These are phyloP conservation scores for Boletus rex-veris DNA, from an alignment of 768 basidiomycete species.

Conservation along the genomic window DNA sequence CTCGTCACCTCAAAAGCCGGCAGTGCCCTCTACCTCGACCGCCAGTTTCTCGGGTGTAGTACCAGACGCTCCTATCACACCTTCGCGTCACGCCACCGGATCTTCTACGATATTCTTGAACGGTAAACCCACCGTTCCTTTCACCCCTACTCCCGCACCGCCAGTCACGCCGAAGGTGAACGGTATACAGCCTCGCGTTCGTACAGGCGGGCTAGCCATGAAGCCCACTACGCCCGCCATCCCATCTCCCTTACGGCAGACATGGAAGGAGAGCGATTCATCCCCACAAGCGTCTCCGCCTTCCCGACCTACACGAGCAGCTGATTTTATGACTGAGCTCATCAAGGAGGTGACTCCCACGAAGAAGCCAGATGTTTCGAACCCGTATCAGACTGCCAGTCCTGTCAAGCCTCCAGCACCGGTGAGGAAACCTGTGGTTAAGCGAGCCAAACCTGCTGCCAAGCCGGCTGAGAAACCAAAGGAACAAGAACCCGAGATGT, in stretches of 20 bases:
- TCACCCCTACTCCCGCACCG: slow-evolving; percentile 23
- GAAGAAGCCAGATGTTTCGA: slow-evolving; percentile 63
- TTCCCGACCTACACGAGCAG: slow-evolving; percentile 56
- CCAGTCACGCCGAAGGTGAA: slow-evolving; percentile 29
- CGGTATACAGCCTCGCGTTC: slow-evolving; percentile 34
- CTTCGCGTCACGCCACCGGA: slow-evolving; percentile 24
- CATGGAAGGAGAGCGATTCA: slow-evolving; percentile 54
- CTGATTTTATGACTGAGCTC: slow-evolving; percentile 63
- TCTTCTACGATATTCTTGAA: slow-evolving; percentile 29
- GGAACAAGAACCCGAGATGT: slow-evolving; percentile 33
- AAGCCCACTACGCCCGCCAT: slow-evolving; percentile 61
- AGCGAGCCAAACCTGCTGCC: slow-evolving; percentile 34
- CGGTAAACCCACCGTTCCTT: slow-evolving; percentile 20
- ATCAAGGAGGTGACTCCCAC: slow-evolving; percentile 69
- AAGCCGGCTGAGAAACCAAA: slow-evolving; percentile 35
- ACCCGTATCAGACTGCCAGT: slow-evolving; percentile 74
- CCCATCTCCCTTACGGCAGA: slow-evolving; percentile 73
- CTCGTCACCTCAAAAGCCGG: slow-evolving; percentile 34
- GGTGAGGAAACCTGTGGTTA: slow-evolving; percentile 38
- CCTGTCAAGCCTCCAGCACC: slow-evolving; percentile 54
- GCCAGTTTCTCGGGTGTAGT: slow-evolving; percentile 20
- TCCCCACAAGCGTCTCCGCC: slow-evolving; percentile 33
- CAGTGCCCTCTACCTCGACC: slow-evolving; percentile 27
- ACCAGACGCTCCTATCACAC: slow-evolving; percentile 34
- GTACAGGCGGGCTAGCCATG: slow-evolving; percentile 35